phyloP scores from a whole-genome alignment of 495 filamentous ascomycete genomes.

The Amphirosellinia nigrospora region DNA sequence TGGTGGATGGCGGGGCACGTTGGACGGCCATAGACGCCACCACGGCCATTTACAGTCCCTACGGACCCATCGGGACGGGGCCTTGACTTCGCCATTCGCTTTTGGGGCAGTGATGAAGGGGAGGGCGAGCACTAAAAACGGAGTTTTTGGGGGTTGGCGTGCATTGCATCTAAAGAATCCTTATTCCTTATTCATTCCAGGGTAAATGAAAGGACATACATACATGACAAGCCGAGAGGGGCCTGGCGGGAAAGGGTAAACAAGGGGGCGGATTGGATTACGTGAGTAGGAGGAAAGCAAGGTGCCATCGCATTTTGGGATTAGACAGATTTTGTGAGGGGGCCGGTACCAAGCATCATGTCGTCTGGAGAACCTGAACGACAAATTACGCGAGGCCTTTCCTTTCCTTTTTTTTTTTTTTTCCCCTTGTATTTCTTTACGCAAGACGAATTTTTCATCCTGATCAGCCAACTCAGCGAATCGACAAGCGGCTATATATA shows the following conservation, averaged over 20 bases:
- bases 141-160: too few species aligned
- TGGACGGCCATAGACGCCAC: constrained; percentile 33
- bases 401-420: not conserved
- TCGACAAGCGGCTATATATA: not conserved
- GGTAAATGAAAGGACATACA: not conserved
- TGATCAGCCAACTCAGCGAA: not conserved
- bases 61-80: constrained; percentile 27
- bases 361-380: not conserved
- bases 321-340: not conserved
- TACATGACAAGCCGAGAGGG: not conserved
- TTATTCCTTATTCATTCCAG: not conserved
- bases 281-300: not conserved
- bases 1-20: constrained; percentile 37
- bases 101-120: not conserved
- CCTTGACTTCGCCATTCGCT: not conserved
- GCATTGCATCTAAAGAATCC: too few species aligned
- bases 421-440: not conserved
- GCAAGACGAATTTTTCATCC: not conserved
- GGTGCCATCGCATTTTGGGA: not conserved
- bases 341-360: not conserved
- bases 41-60: constrained; percentile 32
- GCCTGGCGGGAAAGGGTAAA: not conserved
- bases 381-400: not conserved
- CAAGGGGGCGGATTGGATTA: not conserved
- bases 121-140: not conserved